These are phyloP conservation scores for Aspergillus neoniger DNA, from an alignment of 2,329 filamentous ascomycete genomes.

Conservation along the genomic window DNA sequence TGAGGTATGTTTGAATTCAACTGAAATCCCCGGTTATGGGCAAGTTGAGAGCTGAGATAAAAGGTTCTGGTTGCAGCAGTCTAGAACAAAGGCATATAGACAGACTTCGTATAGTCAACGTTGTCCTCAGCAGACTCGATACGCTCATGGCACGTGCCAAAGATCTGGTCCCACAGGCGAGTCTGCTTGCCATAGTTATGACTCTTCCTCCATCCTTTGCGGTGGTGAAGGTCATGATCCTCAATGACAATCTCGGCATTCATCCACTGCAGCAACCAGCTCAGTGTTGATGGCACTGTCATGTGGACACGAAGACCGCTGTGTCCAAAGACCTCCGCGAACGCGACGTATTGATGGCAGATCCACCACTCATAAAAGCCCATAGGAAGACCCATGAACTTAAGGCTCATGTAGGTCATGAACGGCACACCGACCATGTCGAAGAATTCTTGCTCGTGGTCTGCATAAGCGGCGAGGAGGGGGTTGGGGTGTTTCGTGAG, in stretches of 20 bases:
- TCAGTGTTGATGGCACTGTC: slow-evolving; percentile 10
- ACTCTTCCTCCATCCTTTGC: slow-evolving; percentile 21
- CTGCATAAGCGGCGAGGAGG: slow-evolving; percentile 18
- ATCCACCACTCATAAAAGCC: slow-evolving; percentile 24
- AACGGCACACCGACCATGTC: slow-evolving; percentile 18
- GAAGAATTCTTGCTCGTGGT: slow-evolving; percentile 21
- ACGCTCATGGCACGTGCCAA: slow-evolving; percentile 17
- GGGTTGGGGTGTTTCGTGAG: slow-evolving; percentile 21
- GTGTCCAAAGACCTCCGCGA: slow-evolving; percentile 20
- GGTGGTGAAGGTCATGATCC: slow-evolving; percentile 22
- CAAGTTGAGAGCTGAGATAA: too few species aligned
- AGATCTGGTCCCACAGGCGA: slow-evolving; percentile 22
- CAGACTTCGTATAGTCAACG: slow-evolving; percentile 18
- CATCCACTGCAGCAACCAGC: slow-evolving; percentile 14
- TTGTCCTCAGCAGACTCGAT: slow-evolving; percentile 16
- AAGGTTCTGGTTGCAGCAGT: too few species aligned
- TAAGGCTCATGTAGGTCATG: slow-evolving; percentile 15
- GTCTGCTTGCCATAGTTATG: slow-evolving; percentile 24
- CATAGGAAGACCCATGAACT: slow-evolving; percentile 17
- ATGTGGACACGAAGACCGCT: slow-evolving; percentile 20
- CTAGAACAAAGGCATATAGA: slow-evolving; percentile 13
- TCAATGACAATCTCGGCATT: slow-evolving; percentile 21
- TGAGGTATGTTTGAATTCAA: too few species aligned
- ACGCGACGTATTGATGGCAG: slow-evolving; percentile 19
- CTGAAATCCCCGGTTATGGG: too few species aligned